Percentiles rank a stretch among this genome's conserved stretches.
Conservation (phyloP, 768 basidiomycete species). For the Termitomyces sp. region DNA sequence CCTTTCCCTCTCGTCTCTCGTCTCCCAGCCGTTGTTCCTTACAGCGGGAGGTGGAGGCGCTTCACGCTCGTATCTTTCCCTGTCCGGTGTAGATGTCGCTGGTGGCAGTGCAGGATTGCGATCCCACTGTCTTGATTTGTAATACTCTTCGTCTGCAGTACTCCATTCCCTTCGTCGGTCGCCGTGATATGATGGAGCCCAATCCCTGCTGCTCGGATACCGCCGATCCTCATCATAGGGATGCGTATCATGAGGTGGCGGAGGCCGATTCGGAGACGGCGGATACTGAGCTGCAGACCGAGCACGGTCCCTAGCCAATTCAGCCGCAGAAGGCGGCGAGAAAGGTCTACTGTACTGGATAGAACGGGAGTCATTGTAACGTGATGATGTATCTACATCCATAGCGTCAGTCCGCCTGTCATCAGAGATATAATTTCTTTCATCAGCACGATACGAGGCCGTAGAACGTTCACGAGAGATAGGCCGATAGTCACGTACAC, state of each 20-base stretch:
- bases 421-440: constrained; percentile 25
- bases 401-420: constrained; percentile 30
- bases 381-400: constrained; percentile 25
- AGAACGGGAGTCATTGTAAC: constrained; percentile 28
- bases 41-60: constrained; percentile 4
- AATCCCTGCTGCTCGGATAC: constrained; percentile 27
- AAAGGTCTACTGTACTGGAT: constrained; percentile 21
- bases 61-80: constrained; percentile 34
- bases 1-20: constrained; percentile 36
- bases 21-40: constrained; percentile 31
- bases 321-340: constrained; percentile 26
- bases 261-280: constrained; percentile 15
- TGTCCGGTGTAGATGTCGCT: constrained; percentile 17
- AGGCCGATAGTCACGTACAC: constrained; percentile 22
- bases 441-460: constrained; percentile 32
- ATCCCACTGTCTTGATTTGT: constrained; percentile 33
- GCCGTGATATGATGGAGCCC: constrained; percentile 15
- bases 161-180: constrained; percentile 25
- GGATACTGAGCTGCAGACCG: constrained; percentile 21
- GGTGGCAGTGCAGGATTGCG: constrained; percentile 18
- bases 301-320: constrained; percentile 26
- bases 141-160: constrained; percentile 32
- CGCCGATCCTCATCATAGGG: constrained; percentile 31
- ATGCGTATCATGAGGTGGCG: constrained; percentile 21
- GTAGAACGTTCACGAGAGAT: constrained; percentile 26